Conservation (phyloP, 2,329 filamentous ascomycete species). For the Ophiocordyceps unilateralis region DNA sequence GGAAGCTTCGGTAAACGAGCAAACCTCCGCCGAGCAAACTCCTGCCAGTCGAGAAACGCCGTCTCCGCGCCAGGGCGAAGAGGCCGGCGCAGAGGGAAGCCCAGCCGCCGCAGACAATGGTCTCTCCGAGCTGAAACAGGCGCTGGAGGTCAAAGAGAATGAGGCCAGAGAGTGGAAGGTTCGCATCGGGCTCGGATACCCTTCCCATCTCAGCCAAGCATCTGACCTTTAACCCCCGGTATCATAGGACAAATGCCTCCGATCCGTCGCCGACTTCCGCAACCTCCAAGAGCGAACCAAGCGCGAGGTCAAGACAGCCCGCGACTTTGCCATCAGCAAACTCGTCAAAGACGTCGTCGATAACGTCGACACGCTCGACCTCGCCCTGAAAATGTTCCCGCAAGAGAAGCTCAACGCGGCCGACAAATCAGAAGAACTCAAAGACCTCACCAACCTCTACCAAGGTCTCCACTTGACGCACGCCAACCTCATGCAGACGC, state of each 20-base stretch:
- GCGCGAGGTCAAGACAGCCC: constrained; percentile 73
- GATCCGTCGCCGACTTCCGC: constrained; percentile 88
- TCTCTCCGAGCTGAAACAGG: constrained; percentile 29
- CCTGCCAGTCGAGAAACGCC: not conserved
- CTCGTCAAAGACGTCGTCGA: constrained; percentile 94
- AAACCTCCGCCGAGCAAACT: constrained; percentile 4
- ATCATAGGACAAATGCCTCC: constrained; percentile 76
- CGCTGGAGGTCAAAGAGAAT: constrained; percentile 32
- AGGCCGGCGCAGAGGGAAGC: constrained; percentile 7
- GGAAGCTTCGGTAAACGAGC: constrained; percentile 9
- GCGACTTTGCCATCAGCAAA: constrained; percentile 86
- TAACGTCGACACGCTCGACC: constrained; percentile 92
- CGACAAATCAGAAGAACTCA: constrained; percentile 33
- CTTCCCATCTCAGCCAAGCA: not conserved
- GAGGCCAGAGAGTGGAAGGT: constrained; percentile 70
- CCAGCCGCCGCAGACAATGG: constrained; percentile 15
- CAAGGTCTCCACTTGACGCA: constrained; percentile 94
- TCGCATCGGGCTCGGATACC: not conserved
- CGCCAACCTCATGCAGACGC: constrained; percentile 65
- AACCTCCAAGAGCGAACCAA: constrained; percentile 92
- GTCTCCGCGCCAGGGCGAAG: not conserved
- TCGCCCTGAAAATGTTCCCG: constrained; percentile 67
- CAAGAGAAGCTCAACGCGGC: constrained; percentile 47
- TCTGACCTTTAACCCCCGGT: not conserved
- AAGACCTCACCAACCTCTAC: constrained; percentile 66